These are phyloP conservation scores for Cutaneotrichosporon spelunceum DNA, from an alignment of 1,284 basidiomycete species.

Conservation along the genomic window DNA sequence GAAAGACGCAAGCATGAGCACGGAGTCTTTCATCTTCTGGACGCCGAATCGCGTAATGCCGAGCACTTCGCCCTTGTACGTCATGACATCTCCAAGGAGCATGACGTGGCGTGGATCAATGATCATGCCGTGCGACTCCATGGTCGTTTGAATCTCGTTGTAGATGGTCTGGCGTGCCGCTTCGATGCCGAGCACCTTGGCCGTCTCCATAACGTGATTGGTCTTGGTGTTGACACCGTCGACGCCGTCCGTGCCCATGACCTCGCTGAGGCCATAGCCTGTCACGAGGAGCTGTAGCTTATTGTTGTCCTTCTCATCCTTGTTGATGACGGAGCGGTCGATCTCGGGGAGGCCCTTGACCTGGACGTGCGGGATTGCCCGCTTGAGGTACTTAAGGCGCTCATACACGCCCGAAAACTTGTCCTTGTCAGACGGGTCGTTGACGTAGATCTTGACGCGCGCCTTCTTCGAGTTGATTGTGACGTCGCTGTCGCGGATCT, in stretches of 20 bases:
- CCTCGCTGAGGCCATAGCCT: conserved; percentile 94
- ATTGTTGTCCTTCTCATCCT: conserved; percentile 80
- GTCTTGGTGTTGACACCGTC: conserved; percentile 88
- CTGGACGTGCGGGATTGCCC: conserved; percentile 74
- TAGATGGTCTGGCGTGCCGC: conserved; percentile 92
- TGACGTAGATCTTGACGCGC: conserved; percentile 28
- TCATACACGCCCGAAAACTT: conserved; percentile 65
- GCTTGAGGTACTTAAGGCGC: conserved; percentile 76
- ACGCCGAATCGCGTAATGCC: conserved; percentile 99
- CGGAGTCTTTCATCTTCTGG: conserved; percentile 99
- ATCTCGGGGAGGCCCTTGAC: conserved; percentile 89
- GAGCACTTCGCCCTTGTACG: conserved; percentile 97
- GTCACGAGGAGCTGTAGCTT: conserved; percentile 68
- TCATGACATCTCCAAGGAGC: conserved; percentile 98
- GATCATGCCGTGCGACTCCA: conserved; percentile 96
- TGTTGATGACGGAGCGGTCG: conserved; percentile 86
- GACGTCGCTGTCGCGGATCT: conserved; percentile 75
- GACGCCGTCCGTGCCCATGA: conserved; percentile 97
- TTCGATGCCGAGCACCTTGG: conserved; percentile 92
- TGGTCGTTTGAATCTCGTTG: conserved; percentile 96
- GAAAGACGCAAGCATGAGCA: conserved; percentile 98
- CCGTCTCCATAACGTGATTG: conserved; percentile 97
- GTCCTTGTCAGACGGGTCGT: conserved; percentile 52
- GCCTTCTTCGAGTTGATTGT: conserved; percentile 26
- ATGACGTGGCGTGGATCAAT: conserved; percentile 99